Conservation (phyloP, 306 rosid genomes). For the Urtica urens region DNA sequence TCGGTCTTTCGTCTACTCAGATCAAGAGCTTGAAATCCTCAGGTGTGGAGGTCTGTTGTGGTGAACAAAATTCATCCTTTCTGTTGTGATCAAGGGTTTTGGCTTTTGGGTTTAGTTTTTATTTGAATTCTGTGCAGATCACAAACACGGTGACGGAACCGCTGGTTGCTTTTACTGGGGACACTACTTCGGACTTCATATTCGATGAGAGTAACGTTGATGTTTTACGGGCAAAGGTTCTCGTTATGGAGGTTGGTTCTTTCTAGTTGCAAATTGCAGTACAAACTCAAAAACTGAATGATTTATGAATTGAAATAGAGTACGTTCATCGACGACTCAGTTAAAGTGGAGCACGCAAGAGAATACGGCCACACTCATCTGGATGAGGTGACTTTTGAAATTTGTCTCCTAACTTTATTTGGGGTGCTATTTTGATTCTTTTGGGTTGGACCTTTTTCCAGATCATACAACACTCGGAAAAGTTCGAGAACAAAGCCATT, state of each 20-base stretch:
- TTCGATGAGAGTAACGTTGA: conserved; percentile 50
- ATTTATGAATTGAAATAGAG: conserved; percentile 32
- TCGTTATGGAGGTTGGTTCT: conserved; percentile 68
- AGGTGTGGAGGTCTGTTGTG: conserved; percentile 75
- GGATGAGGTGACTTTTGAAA: conserved; percentile 42
- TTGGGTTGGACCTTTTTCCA: conserved; percentile 18
- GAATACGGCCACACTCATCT: conserved; percentile 86
- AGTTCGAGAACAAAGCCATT: conserved; percentile 65
- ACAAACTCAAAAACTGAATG: too few species aligned
- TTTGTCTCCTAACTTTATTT: neutral
- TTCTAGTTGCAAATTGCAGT: too few species aligned
- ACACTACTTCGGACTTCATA: conserved; percentile 70
- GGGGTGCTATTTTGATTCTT: neutral
- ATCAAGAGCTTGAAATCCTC: conserved; percentile 62
- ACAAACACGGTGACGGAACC: conserved; percentile 66
- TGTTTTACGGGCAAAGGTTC: conserved; percentile 63
- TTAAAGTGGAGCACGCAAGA: conserved; percentile 69
- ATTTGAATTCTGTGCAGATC: conserved; percentile 56
- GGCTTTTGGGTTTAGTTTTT: conserved; percentile 11
- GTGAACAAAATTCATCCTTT: conserved; percentile 8
- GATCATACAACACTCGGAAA: conserved; percentile 58
- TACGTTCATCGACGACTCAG: conserved; percentile 60
- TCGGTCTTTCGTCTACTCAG: conserved; percentile 49
- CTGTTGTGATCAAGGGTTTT: neutral
- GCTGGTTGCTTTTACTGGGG: conserved; percentile 90